Conservation (phyloP, 176 grass and related monocot genomes). For the Pontederia crassipes region DNA sequence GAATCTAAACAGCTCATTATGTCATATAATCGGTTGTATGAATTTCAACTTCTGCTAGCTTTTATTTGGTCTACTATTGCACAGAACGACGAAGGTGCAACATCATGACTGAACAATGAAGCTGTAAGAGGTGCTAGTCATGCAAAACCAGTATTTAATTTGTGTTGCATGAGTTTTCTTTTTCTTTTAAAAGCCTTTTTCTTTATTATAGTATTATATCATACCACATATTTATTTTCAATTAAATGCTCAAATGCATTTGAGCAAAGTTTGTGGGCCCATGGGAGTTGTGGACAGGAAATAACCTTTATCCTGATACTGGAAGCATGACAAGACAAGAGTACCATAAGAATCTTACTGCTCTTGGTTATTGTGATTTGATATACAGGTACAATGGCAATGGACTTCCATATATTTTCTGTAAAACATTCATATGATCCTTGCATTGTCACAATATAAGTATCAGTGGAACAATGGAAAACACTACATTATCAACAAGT, state of each 20-base stretch:
- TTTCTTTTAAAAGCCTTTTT: no score
- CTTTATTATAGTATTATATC: background rate
- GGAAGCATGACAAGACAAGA: conserved; percentile 87
- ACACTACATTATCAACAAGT: no score
- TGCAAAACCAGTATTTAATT: conserved; percentile 56
- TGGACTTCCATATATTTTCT: no score
- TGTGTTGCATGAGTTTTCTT: no score
- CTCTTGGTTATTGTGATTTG: conserved; percentile 59
- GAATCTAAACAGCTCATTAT: no score
- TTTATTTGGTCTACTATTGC: conserved; percentile 15
- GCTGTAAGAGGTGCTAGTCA: conserved; percentile 77
- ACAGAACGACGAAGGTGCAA: conserved; percentile 78
- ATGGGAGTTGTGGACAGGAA: conserved; percentile 48
- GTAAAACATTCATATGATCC: no score
- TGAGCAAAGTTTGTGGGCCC: conserved; percentile 46
- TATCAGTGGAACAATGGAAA: no score
- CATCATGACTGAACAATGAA: conserved; percentile 65
- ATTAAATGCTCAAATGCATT: background rate
- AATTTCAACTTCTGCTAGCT: background rate
- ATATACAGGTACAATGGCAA: conserved; percentile 51
- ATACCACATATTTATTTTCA: background rate
- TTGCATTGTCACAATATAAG: no score
- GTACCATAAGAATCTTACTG: conserved; percentile 86
- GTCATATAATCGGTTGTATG: background rate
- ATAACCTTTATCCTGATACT: conserved; percentile 51